Evolutionary conservation across 805 yeast species (phyloP).

Genomic region (Saccharomyces eubayanus): DNA sequence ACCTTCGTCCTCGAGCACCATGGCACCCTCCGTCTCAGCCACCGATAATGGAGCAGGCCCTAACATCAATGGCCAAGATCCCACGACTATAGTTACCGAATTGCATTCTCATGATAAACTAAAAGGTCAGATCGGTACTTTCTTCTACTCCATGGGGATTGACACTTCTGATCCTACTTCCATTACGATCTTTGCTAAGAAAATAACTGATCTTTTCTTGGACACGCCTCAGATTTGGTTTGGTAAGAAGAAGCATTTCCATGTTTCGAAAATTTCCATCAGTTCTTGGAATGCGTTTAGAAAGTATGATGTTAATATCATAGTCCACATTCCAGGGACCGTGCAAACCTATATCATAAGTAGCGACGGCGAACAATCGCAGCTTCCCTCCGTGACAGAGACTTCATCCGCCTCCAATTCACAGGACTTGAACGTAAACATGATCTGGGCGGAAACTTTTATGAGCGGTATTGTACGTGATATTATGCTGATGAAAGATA

Average conservation of each 20-base stretch:
- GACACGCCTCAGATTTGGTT: slow-evolving; percentile 65
- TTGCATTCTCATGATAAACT: slow-evolving; percentile 30
- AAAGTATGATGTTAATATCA: slow-evolving; percentile 56
- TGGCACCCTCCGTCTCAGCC: not conserved
- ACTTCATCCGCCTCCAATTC: slow-evolving; percentile 35
- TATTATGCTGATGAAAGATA: slow-evolving; percentile 31
- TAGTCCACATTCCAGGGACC: slow-evolving; percentile 64
- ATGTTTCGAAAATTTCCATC: slow-evolving; percentile 57
- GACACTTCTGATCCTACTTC: slow-evolving; percentile 67
- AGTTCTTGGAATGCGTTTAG: slow-evolving; percentile 53
- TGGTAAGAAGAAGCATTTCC: slow-evolving; percentile 59
- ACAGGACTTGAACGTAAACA: slow-evolving; percentile 40
- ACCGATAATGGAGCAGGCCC: not conserved
- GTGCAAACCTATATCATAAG: slow-evolving; percentile 39
- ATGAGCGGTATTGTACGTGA: slow-evolving; percentile 61
- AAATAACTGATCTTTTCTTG: slow-evolving; percentile 51
- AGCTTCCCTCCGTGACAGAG: slow-evolving; percentile 2
- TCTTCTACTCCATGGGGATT: slow-evolving; percentile 61
- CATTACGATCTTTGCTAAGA: slow-evolving; percentile 63
- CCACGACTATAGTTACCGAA: slow-evolving; percentile 14
- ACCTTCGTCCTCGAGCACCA: slow-evolving; percentile 3
- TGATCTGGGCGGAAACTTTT: slow-evolving; percentile 44
- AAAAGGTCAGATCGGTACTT: slow-evolving; percentile 52
- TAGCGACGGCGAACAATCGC: slow-evolving; percentile 14
- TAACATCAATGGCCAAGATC: slow-evolving; percentile 7